These are phyloP conservation scores for Pseudotsuga menziesii DNA, from an alignment of 75 land plant species.

Conservation along the genomic window DNA sequence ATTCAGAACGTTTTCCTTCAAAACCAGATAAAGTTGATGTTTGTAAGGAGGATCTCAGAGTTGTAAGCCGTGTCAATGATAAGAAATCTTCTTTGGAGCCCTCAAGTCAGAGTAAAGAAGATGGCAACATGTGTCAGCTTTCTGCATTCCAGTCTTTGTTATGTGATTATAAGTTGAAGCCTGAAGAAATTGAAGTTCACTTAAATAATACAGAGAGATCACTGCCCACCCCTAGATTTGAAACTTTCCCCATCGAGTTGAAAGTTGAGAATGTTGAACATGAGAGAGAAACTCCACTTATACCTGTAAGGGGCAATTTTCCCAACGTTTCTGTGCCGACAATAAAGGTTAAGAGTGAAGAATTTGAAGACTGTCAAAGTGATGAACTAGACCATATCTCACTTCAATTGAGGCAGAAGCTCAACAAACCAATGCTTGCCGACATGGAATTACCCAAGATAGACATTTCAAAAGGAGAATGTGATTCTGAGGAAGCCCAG, in stretches of 20 bases:
- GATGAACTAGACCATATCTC: slow-evolving; percentile 11
- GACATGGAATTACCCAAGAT: not conserved
- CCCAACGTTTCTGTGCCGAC: too few species aligned
- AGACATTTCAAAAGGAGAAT: slow-evolving; percentile 1
- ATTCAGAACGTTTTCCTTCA: not conserved
- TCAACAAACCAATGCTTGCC: not conserved
- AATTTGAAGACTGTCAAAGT: not conserved
- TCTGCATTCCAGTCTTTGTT: not conserved
- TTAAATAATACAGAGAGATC: not conserved
- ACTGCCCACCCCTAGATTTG: not conserved
- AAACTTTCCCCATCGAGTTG: not conserved
- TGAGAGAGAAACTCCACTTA: not conserved
- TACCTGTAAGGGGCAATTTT: not conserved
- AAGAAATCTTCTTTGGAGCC: not conserved
- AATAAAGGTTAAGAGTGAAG: not conserved
- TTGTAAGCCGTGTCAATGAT: not conserved
- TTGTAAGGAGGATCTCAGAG: not conserved
- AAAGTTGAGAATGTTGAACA: not conserved
- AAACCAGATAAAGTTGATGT: not conserved
- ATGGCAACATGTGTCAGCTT: not conserved
- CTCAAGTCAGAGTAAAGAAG: not conserved
- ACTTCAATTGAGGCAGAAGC: slow-evolving; percentile 6
- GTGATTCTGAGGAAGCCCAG: not conserved
- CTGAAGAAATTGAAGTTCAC: not conserved
- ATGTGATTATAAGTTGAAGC: not conserved